A percentile compares a stretch with the other conserved stretches of the same genome.
Evolutionary conservation across 2,329 filamentous ascomycete genomes (phyloP).

Genomic region (Alternaria sp.): DNA sequence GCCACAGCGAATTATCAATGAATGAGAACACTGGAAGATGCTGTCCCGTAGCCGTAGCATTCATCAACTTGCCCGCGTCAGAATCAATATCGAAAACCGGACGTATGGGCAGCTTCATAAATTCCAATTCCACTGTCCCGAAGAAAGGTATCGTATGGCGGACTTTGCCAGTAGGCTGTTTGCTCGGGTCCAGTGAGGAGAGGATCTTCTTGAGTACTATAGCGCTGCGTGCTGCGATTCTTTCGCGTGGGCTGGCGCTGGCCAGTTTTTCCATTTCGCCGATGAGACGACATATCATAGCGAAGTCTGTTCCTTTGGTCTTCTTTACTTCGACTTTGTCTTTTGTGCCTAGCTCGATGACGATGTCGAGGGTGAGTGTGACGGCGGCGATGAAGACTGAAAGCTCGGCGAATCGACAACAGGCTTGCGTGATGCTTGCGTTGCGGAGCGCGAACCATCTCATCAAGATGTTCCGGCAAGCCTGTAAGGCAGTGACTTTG

Average conservation of each 20-base stretch:
- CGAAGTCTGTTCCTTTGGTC: constrained; percentile 44
- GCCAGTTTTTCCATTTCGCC: constrained; percentile 46
- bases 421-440: constrained; percentile 43
- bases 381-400: constrained; percentile 46
- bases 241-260: constrained; percentile 39
- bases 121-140: constrained; percentile 41
- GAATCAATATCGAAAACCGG: constrained; percentile 42
- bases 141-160: constrained; percentile 44
- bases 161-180: constrained; percentile 25
- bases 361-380: constrained; percentile 44
- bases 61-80: constrained; percentile 36
- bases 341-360: constrained; percentile 44
- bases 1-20: constrained; percentile 44
- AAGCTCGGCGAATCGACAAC: constrained; percentile 42
- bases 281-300: constrained; percentile 45
- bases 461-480: constrained; percentile 46
- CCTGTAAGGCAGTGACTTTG: constrained; percentile 43
- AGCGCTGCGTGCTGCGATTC: constrained; percentile 41
- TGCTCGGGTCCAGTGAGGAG: constrained; percentile 38
- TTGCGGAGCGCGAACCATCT: constrained; percentile 47
- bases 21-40: constrained; percentile 45
- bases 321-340: constrained; percentile 43
- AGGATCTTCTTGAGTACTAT: constrained; percentile 45
- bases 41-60: constrained; percentile 27
- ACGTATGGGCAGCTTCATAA: constrained; percentile 33